phyloP scores from a whole-genome alignment of 2,329 filamentous ascomycete species.

The Pseudogymnoascus sp. region DNA sequence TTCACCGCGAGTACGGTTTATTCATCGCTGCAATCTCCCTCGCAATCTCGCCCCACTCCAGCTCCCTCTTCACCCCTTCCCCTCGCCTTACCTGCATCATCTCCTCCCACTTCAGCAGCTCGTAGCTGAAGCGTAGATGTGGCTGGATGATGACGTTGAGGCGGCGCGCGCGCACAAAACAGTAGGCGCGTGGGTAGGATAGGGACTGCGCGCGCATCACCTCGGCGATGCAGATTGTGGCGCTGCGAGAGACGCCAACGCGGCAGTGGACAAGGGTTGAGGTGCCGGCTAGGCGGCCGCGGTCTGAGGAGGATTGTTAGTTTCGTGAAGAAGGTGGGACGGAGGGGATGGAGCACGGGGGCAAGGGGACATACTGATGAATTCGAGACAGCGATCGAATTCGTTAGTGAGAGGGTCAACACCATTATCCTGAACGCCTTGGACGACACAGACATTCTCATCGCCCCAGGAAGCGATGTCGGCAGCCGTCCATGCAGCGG shows the following conservation, averaged over 20 bases:
- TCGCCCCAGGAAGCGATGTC: constrained; percentile 63
- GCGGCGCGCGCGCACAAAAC: constrained; percentile 84
- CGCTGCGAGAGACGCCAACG: constrained; percentile 89
- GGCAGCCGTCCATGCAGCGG: constrained; percentile 67
- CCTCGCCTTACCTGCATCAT: constrained; percentile 46
- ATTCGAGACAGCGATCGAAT: constrained; percentile 77
- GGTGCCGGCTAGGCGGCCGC: constrained; percentile 64
- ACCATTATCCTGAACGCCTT: constrained; percentile 90
- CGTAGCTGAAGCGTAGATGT: constrained; percentile 88
- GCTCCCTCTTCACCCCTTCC: constrained; percentile 57
- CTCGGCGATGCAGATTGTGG: constrained; percentile 98
- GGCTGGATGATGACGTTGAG: constrained; percentile 98
- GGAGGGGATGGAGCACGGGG: neutral
- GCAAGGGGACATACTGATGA: constrained; percentile 65
- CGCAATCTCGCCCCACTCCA: constrained; percentile 85
- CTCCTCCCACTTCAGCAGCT: constrained; percentile 95
- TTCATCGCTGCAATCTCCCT: constrained; percentile 95
- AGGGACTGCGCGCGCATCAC: constrained; percentile 77
- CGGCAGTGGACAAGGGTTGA: constrained; percentile 94
- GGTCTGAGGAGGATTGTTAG: constrained; percentile 45
- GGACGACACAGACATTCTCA: constrained; percentile 72
- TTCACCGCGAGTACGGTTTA: constrained; percentile 55
- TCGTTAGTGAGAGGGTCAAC: constrained; percentile 85
- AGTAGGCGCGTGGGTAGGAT: constrained; percentile 88
- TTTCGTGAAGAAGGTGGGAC: constrained; percentile 2